A percentile compares a stretch with the other conserved stretches of the same genome.
These are phyloP conservation scores for Arabis hirsuta DNA, from an alignment of 345 rosid species.

Conservation along the genomic window DNA sequence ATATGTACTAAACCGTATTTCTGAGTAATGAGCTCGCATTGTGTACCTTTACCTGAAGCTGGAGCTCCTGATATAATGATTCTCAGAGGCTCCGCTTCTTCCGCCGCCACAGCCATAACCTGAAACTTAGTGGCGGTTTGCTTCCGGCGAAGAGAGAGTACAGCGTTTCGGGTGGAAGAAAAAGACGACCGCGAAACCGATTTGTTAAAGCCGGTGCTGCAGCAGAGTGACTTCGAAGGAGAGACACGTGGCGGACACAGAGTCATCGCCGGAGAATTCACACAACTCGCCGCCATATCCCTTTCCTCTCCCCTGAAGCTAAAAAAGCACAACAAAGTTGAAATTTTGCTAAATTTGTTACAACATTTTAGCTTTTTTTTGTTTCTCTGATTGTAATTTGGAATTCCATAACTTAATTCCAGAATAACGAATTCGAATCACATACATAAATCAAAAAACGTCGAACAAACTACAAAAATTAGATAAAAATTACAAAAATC, in stretches of 20 bases:
- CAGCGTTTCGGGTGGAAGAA: not conserved
- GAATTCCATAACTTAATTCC: not conserved
- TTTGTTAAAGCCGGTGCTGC: not conserved
- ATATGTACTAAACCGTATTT: slow-evolving; percentile 79
- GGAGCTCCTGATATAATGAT: slow-evolving; percentile 87
- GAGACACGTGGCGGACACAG: not conserved
- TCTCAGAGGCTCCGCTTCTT: slow-evolving; percentile 49
- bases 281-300: not conserved
- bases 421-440: not conserved
- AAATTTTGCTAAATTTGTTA: too few relatives aligned
- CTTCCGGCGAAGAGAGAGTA: not conserved
- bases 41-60: slow-evolving; percentile 94
- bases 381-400: not conserved
- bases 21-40: slow-evolving; percentile 76
- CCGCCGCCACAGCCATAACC: not conserved
- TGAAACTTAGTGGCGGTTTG: not conserved
- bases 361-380: too few relatives aligned
- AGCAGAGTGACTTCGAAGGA: not conserved
- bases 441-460: not conserved
- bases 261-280: slow-evolving; percentile 15
- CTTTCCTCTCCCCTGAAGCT: not conserved
- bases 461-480: not conserved
- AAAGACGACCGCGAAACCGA: not conserved
- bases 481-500: too few relatives aligned
- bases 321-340: not conserved